Conservation (phyloP, 306 rosid genomes). For the Cucurbita moschata region DNA sequence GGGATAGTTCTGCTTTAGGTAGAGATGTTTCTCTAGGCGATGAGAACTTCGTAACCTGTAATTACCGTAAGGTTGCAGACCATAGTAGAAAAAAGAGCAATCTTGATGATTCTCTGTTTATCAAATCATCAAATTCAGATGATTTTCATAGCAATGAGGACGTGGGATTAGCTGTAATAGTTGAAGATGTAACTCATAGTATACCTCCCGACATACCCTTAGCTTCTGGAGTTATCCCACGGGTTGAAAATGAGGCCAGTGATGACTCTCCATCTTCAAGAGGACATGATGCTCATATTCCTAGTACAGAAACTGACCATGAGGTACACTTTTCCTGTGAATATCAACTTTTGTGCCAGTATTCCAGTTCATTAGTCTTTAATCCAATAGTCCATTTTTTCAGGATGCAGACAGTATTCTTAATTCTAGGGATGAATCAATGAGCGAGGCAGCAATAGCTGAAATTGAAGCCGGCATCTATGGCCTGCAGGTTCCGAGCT, state of each 20-base stretch:
- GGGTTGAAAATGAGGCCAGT: conserved; percentile 26
- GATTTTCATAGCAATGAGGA: conserved; percentile 11
- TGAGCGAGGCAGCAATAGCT: conserved; percentile 32
- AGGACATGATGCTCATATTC: conserved; percentile 16
- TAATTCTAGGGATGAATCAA: conserved; percentile 18
- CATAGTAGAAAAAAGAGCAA: conserved; percentile 10
- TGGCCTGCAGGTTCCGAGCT: conserved; percentile 68
- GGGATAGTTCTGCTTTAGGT: conserved; percentile 19
- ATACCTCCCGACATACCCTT: conserved; percentile 25
- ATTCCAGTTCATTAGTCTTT: neutral
- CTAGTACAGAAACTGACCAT: conserved; percentile 22
- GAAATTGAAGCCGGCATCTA: conserved; percentile 61
- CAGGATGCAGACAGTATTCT: conserved; percentile 32
- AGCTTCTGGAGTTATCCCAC: conserved; percentile 22
- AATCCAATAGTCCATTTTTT: conserved; percentile 5
- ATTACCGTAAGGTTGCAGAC: conserved; percentile 16
- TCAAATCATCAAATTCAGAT: conserved; percentile 13
- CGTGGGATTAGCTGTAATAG: conserved; percentile 14
- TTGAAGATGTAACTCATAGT: conserved; percentile 23
- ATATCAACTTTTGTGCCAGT: conserved; percentile 7
- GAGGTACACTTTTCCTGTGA: conserved; percentile 32
- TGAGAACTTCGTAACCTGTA: conserved; percentile 15
- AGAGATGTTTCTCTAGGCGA: conserved; percentile 21
- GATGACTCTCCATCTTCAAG: conserved; percentile 24
- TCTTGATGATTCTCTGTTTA: conserved; percentile 11